Evolutionary conservation across 495 filamentous ascomycete species (phyloP), one percentile per base, ranked within the genome.

Genomic region (Daldinia bambusicola): DNA sequence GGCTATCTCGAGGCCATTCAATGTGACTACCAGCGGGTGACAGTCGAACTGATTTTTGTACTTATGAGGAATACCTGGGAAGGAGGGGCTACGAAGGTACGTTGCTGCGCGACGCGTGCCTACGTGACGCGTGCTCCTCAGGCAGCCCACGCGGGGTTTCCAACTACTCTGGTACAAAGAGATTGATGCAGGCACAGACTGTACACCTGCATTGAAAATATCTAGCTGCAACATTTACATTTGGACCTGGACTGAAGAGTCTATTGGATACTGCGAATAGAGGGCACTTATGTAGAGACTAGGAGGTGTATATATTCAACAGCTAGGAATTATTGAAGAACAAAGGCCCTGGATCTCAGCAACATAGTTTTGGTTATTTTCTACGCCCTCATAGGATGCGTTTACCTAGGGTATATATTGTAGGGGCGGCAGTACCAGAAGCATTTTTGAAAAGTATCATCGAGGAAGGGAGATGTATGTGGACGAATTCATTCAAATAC

Each of bases 401-500:
- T 14, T 38, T 12, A 10, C n/a, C 16, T 61, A 36, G 22, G 40
- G 34, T 20, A 57, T 65, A 61, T 51, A 66, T 69, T 65, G 41
- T 69, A 57, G 26, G 38, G 51, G 61, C 51, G 34, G 41, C 16
- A 31, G 18, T 63, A 32, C 34, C 55, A 16, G 55, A 36, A 55
- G 57, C 50, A 65, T 59, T 58, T 50, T 50, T 64, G 50, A 55
- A 55, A 31, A 32, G 50, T 43, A 68, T 56, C 40, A 16, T 57
- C 34, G 36, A 53, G 20, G 43, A 60, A 52, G 65, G 70, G 63
- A 63, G 45, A 38, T 37, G 62, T 67, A 40, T 20, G 32, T 48
- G 56, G 18, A 50, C 59, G 30, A 48, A 56, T 38, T 60, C 30
- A 58, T 62, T 66, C 30, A 62, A 59, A 69, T 30, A n/a, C 65